Base-by-base conservation (phyloP, 441 rosid species). In the Theobroma grandiflorum region DNA sequence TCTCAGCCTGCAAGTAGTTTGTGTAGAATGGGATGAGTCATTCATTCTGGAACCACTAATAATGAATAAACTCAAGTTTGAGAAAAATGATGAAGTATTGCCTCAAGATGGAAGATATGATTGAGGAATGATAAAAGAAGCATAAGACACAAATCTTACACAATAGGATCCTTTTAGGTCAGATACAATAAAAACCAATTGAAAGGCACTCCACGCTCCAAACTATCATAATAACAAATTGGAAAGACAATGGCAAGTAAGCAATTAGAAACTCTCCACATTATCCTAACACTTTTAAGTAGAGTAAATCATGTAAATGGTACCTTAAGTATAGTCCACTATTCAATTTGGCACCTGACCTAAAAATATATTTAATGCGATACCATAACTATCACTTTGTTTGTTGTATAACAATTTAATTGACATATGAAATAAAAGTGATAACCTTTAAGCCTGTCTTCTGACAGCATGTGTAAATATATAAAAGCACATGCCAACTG, bases 1-100 rank as follows among this genome's bases (percentile, higher is more conserved):
- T 91, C 88, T 95, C 99, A 67, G 98, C 99, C 98, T 96, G 93
- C 85, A 88, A 73, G 72, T 64, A 79, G 12, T 52, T 73, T 15
- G 75, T 5, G 40, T 38, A 50, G 58, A 11, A 52, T 40, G 5
- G 57, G 26, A 43, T 15, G 40, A 53, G 55, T 12, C 8, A 31
- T 10, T 31, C 43, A 11, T 10, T 62, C 12, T 8, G 38, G 43
- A 31, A 64, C 42, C 31, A 47, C 8, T 7, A 22, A 49, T 2
- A 49, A 31, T 3, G 6, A 76, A 49, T 37, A 71, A 26, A 70
- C 20, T 47, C 20, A 49, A 70, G 59, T 35, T 69, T 11, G 40
- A 15, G 2, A 31, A 47, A 49, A 14, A 49, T 31, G 8, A 50
- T 26, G 40, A 70, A 70, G 31, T 33, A 18, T 50, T 33, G 15